Base-by-base conservation (phyloP, 2,329 filamentous ascomycete genomes). In the Phialemoniopsis sp. region DNA sequence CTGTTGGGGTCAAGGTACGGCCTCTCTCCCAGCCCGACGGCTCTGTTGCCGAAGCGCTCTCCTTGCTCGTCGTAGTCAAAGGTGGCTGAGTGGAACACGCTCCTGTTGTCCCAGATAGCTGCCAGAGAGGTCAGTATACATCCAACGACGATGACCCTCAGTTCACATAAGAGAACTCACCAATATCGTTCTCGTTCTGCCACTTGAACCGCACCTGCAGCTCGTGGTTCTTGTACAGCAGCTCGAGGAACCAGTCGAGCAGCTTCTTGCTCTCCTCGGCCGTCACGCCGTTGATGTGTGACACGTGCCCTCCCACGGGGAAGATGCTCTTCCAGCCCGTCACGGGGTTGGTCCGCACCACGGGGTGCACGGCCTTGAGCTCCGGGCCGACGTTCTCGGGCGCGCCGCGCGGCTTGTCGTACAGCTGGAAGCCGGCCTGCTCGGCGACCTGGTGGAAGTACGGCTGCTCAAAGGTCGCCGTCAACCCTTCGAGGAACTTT, bases 91-190 rank as follows among this genome's bases (percentile, higher is more conserved):
- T 82, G 78, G 56, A 75, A 80, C 1, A 63, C 70, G 38, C 70
- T 73, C 7, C 77, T 60, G 44, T 82, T 82, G 46, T 82, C 78
- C 78, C 78, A 82, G 44, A 82, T 77, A 1, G 76, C 73, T 55
- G 5, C 0, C 13, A 12, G 4, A 3, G 14, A 29, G 12, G 19
- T 41, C 19, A 44, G 30, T 16, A 32, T 32, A n/a, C 30, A 16
- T 9, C 30, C 30, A 32, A 8, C 13, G 5, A 13, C 13, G 30
- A 16, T 13, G 30, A 16, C 7, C 15, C 13, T 8, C 7, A 32
- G 13, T 5, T 6, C 13, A 5, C 30, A 32, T 6, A 6, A 32
- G 30, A 29, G 3, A 14, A 26, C 58, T 47, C 33, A 63, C 62
- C 61, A 32, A 66, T 52, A 32, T 71, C 69, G 14, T 70, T 67